Conservation (phyloP, 805 yeast species). For the Blastobotrys mokoenaii region DNA sequence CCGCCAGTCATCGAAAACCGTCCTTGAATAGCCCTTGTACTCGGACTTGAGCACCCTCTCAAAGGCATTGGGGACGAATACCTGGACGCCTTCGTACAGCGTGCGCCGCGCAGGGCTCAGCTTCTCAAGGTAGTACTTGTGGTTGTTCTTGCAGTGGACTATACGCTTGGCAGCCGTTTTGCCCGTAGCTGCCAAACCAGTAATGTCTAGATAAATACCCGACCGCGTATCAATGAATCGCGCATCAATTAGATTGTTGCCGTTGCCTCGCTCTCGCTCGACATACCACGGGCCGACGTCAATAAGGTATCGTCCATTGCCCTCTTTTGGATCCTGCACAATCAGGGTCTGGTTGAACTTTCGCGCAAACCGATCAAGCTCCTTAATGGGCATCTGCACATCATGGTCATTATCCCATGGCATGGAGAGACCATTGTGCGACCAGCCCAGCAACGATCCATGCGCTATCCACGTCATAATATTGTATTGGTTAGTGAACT, state of each 20-base stretch:
- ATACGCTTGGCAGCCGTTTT: too few relatives aligned
- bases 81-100: slow-evolving; percentile 48
- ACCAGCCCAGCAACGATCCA: slow-evolving; percentile 44
- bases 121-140: slow-evolving; percentile 42
- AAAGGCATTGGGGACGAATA: slow-evolving; percentile 37
- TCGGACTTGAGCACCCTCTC: slow-evolving; percentile 28
- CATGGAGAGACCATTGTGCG: slow-evolving; percentile 39
- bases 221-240: slow-evolving; percentile 53
- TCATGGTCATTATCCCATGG: slow-evolving; percentile 48
- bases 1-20: slow-evolving; percentile 31
- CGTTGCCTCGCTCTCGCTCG: slow-evolving; percentile 41
- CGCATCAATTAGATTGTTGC: slow-evolving; percentile 43
- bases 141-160: slow-evolving; percentile 47
- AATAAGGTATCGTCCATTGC: slow-evolving; percentile 37
- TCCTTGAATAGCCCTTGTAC: slow-evolving; percentile 25
- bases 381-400: slow-evolving; percentile 45
- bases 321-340: slow-evolving; percentile 37
- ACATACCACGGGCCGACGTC: slow-evolving; percentile 44
- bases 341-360: slow-evolving; percentile 41
- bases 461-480: slow-evolving; percentile 41
- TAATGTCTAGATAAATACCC: slow-evolving; percentile 51
- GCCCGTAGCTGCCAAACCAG: slow-evolving; percentile 34
- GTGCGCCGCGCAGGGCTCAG: slow-evolving; percentile 47
- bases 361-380: slow-evolving; percentile 38
- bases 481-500: slow-evolving; percentile 36